Base-by-base conservation (phyloP, 1,139 yeast genomes). In the Lodderomyces pseudojiufengensis region DNA sequence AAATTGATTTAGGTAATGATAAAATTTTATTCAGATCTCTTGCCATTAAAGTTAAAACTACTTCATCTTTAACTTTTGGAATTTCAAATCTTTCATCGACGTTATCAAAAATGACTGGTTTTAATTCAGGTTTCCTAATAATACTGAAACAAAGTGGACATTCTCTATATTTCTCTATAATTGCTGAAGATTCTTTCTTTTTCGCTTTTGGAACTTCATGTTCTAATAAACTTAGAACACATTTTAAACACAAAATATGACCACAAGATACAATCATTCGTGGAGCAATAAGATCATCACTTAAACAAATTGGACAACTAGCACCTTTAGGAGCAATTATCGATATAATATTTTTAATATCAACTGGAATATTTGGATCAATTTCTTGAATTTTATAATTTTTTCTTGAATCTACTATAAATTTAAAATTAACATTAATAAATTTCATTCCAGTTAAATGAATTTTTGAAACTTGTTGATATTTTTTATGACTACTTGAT, bases 181-280 rank as follows among this genome's bases (percentile, higher is more conserved):
- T 52, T 6, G 65, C 72, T 28, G 51, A 50, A 8, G 61, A 48
- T 39, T 67, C 65, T 21, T 53, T 48, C 42, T 68, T 68, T 46
- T 63, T 63, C 28, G 59, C 59, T 14, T 49, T 49, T 1, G 75
- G 70, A 2, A 72, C 61, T 34, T 77, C 78, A 14, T 83, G 76
- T 28, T 78, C 85, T 37, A 87, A 62, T 50, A 85, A 76, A 27
- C 90, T 75, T 36, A 87, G 58, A 27, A 90, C 60, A 55, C 99
- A 94, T 21, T 88, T 79, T 38, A 79, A 71, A 54, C 99, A 94
- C 51, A 92, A 75, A 10, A 88, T 73, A 54, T 94, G 99, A 3
- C 99, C 98, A 63, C 99, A 94, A 12, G 80, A 74, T 9, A 70
- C 64, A 23, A 88, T 78, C 97, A 94, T 94, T 38, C 97, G 67